Base-by-base conservation (phyloP, 1,284 basidiomycete species). In the Cutaneotrichosporon cavernicola region DNA sequence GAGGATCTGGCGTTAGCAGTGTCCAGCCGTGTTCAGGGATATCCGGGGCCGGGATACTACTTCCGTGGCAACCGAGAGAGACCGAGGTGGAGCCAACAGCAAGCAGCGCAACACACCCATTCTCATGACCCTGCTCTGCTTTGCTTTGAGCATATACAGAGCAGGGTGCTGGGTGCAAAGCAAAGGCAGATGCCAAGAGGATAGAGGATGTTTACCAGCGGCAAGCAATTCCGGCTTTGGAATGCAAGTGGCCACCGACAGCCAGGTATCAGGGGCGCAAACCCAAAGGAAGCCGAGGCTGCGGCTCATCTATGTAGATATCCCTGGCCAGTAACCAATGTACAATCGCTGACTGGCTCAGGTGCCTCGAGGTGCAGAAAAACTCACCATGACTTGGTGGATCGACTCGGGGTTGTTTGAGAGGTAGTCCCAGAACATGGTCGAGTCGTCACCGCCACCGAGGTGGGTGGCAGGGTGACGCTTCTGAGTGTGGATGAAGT, bases 401-500 rank as follows among this genome's bases (percentile, higher is more conserved):
- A 92, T 87, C 1, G 89, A 89, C 83, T 95, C 92, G 16, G 92
- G 91, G 83, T 96, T 96, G 81, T 89, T 89, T 16, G 85, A 85
- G 53, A 93, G 85, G 77, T 94, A 97, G 80, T 96, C 92, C 90
- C 91, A 83, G 75, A 82, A 83, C 67, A 66, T 72, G 69, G 75
- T 76, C 30, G 75, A 71, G 63, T 81, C 77, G 61, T 71, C 65
- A 22, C 56, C 61, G 52, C 80, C 74, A 18, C 67, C 69, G 47
- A 68, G 46, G 59, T 68, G 81, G 91, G 88, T 73, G 4, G 73
- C 72, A 10, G 76, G 76, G 62, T 76, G 68, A 26, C 92, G 87
- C 85, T 97, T 96, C 81, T 94, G 91, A 40, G 92, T 93, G 84
- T 96, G 93, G 73, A 96, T 95, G 83, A 97, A 95, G 83, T 92